phyloP scores from a whole-genome alignment of 2,329 filamentous ascomycete genomes.

The Chrysoporthe puriensis region DNA sequence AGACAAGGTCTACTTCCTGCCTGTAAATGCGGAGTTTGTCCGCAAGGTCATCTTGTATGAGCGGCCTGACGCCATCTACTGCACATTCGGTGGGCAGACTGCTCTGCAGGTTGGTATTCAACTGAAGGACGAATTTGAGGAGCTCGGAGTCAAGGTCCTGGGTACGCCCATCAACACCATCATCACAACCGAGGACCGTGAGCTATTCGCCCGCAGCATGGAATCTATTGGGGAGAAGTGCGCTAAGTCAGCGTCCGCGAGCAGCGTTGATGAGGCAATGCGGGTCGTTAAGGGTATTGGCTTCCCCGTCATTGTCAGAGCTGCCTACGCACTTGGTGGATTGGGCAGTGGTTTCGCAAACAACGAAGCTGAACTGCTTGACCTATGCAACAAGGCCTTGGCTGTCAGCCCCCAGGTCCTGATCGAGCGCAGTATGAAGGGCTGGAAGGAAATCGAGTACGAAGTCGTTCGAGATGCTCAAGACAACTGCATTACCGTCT shows the following conservation, averaged over 20 bases:
- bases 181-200: conserved; percentile 97
- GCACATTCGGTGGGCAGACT: conserved; percentile 97
- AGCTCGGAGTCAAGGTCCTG: conserved; percentile 88
- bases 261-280: conserved; percentile 84
- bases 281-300: conserved; percentile 87
- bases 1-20: conserved; percentile 98
- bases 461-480: conserved; percentile 95
- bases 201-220: conserved; percentile 97
- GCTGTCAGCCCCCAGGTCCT: conserved; percentile 94
- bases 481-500: conserved; percentile 99
- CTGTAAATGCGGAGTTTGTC: conserved; percentile 95
- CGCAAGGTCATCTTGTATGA: conserved; percentile 97
- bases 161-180: conserved; percentile 98
- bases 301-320: conserved; percentile 95
- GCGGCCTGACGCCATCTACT: conserved; percentile 93
- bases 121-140: conserved; percentile 95
- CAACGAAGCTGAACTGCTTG: conserved; percentile 78
- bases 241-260: conserved; percentile 94
- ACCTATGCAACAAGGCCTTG: conserved; percentile 93
- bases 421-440: conserved; percentile 98
- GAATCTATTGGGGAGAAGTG: conserved; percentile 98
- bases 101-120: conserved; percentile 96
- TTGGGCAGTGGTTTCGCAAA: conserved; percentile 95
- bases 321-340: conserved; percentile 93
- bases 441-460: conserved; percentile 99